Evolutionary conservation across 371 early-diverging fungal species (phyloP).

Genomic region (Syncephalastrum racemosum): DNA sequence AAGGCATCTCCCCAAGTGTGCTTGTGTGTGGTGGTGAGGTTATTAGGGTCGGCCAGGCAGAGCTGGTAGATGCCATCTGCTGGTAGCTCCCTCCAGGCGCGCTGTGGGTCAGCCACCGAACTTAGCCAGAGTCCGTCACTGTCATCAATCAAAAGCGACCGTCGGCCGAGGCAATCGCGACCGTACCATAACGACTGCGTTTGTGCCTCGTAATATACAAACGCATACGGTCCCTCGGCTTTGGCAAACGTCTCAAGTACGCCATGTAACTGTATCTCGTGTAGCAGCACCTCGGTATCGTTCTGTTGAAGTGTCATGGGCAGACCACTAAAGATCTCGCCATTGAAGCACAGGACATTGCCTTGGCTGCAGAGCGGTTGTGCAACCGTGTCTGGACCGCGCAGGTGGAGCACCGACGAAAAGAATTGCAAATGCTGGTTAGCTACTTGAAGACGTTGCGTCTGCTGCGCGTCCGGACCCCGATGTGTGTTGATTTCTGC

Average conservation of each 20-base stretch:
- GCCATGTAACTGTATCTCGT: conserved; percentile 7
- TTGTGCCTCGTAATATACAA: conserved; percentile 63
- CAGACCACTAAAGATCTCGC: conserved; percentile 80
- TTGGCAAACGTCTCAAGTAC: conserved; percentile 45
- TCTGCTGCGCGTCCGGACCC: conserved; percentile 55
- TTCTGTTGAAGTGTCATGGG: conserved; percentile 45
- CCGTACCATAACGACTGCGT: conserved; percentile 71
- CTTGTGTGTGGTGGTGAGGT: too few relatives aligned
- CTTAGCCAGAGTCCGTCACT: conserved; percentile 57
- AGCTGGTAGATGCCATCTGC: conserved; percentile 63
- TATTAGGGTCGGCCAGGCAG: too few relatives aligned
- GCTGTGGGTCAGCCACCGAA: conserved; percentile 46
- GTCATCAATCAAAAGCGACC: conserved; percentile 61
- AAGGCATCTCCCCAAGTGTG: background rate
- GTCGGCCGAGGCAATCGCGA: conserved; percentile 83
- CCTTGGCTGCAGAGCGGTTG: conserved; percentile 66
- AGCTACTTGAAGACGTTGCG: conserved; percentile 14
- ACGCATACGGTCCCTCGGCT: conserved; percentile 79
- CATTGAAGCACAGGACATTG: conserved; percentile 79
- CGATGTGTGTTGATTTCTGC: conserved; percentile 46
- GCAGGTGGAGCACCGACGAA: conserved; percentile 79
- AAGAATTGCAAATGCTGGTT: conserved; percentile 41
- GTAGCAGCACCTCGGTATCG: conserved; percentile 57
- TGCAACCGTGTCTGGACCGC: conserved; percentile 61
- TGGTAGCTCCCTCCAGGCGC: conserved; percentile 69